Base-by-base conservation (phyloP, 2,329 filamentous ascomycete genomes). In the Fusarium luffae region DNA sequence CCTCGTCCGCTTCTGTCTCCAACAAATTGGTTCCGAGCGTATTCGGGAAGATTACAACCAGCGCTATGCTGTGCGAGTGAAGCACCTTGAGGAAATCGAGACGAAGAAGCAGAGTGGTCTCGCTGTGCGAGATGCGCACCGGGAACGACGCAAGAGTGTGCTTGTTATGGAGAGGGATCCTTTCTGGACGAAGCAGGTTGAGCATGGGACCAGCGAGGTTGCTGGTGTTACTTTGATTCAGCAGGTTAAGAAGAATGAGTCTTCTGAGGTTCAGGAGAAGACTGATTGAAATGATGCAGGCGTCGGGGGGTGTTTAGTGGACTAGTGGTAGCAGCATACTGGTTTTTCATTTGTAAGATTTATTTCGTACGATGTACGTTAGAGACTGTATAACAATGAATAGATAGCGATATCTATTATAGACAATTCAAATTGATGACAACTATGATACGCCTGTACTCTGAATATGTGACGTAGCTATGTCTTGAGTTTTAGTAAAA, bases 141-240 rank as follows among this genome's bases (percentile, higher is more conserved):
- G 78, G 13, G 78, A 82, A 64, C 74, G 81, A 6, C 75, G 81
- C 28, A 80, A 79, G 65, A 83, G 77, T 2, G 75, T 81, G 2
- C 65, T 80, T 7, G 74, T 76, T 1, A 72, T 72, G 23, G 76
- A 77, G 9, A 70, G 72, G 14, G 79, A 81, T 23, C 70, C 66
- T 0, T 83, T 83, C 54, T 84, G 81, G 79, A 83, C 79, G 11
- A 82, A 77, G 55, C 82, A 84, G 63, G 71, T 82, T 4, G 78
- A 82, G 12, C 79, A 79, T 1, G 82, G 80, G 1, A 69, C 73
- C 23, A 82, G 81, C 9, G 76, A 77, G 3, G 73, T 73, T 5
- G 77, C 75, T 7, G 82, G 79, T 1, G 59, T 78, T 5, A 69
- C 69, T 1, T 63, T 83, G 40, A 82, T 83, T 27, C 68, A 76